Conservation (phyloP, 495 filamentous ascomycete species). For the Neurospora sp. region DNA sequence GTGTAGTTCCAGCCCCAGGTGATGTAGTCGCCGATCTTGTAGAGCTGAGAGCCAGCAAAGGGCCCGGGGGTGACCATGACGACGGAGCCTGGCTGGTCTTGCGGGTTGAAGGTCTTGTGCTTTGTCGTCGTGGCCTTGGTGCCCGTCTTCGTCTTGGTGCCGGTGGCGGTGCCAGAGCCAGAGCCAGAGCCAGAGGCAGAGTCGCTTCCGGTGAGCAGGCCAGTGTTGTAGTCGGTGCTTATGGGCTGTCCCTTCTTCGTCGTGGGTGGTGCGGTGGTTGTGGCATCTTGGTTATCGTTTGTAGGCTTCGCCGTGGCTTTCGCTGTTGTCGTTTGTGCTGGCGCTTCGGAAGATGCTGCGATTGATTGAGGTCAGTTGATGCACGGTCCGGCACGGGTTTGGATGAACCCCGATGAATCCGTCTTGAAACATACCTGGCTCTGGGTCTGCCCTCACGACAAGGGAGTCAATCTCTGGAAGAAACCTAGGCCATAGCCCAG, state of each 20-base stretch:
- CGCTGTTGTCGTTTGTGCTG: background rate
- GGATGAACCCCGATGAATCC: background rate
- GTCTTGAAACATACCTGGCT: slow-evolving; percentile 13
- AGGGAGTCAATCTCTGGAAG: slow-evolving; percentile 27
- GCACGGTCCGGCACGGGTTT: slow-evolving; percentile 4
- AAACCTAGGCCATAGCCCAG: slow-evolving; percentile 24
- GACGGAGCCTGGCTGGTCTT: slow-evolving; percentile 60
- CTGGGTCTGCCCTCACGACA: slow-evolving; percentile 26
- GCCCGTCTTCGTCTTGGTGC: slow-evolving; percentile 11
- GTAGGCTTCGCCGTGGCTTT: background rate
- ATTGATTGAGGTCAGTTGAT: slow-evolving; percentile 8
- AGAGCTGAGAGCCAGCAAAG: slow-evolving; percentile 55
- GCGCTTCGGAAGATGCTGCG: slow-evolving; percentile 8
- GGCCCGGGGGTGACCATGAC: slow-evolving; percentile 68
- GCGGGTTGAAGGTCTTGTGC: slow-evolving; percentile 46
- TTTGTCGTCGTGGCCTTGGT: slow-evolving; percentile 28
- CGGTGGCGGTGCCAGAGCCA: slow-evolving; percentile 11
- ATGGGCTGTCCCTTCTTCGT: slow-evolving; percentile 1
- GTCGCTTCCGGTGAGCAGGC: slow-evolving; percentile 5
- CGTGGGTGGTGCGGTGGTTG: slow-evolving; percentile 1
- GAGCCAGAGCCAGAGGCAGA: slow-evolving; percentile 2
- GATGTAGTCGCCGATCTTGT: slow-evolving; percentile 77
- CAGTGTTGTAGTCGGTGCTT: slow-evolving; percentile 20
- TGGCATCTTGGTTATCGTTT: background rate
- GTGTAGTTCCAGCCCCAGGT: slow-evolving; percentile 97